Base-by-base conservation (phyloP, 169 alveolate genomes). In the Cryptosporidium canis region DNA sequence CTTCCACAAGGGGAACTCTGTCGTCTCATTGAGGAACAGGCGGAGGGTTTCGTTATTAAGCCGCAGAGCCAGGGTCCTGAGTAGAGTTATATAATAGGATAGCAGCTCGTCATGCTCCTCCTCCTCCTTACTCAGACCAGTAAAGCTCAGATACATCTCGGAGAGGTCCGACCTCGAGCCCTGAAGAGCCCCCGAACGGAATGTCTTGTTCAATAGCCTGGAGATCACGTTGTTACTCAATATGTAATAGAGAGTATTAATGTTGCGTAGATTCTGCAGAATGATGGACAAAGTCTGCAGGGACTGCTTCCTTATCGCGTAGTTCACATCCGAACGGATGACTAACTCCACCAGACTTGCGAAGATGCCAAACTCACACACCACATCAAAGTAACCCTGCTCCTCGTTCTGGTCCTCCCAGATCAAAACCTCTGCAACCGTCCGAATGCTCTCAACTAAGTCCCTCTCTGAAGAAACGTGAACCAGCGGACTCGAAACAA, bases 81-180 rank as follows among this genome's bases (percentile, higher is more conserved):
- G 58, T 5, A 90, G 47, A 14, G 55, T 33, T 35, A 83, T 51
- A 24, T 83, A 90, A 70, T 83, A 84, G 3, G 90, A 90, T 5
- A 90, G 51, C 4, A 90, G 56, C 35, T 90, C 92, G 44, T 83
- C 92, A 35, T 90, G 92, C 0, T 77, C 87, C 47, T 67, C 65
- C n/a, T 61, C 45, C 21, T 70, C 68, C 24, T 18, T 51, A 18
- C 27, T 70, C 24, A 70, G 47, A 3, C 18, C 39, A 5, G 9
- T 14, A 29, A 77, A 37, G 16, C 39, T 58, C 3, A 61, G 3
- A 14, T 61, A 39, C 24, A 61, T 33, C 37, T 61, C 68, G 9
- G 14, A 61, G 9, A 44, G 31, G 48, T 61, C 24, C 27, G 24
- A 24, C 33, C 24, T 24, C 21, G 37, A 1, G 37, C n/a, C 33